Conservation (phyloP, 2,329 filamentous ascomycete species). For the Incumbomyces delicatus region DNA sequence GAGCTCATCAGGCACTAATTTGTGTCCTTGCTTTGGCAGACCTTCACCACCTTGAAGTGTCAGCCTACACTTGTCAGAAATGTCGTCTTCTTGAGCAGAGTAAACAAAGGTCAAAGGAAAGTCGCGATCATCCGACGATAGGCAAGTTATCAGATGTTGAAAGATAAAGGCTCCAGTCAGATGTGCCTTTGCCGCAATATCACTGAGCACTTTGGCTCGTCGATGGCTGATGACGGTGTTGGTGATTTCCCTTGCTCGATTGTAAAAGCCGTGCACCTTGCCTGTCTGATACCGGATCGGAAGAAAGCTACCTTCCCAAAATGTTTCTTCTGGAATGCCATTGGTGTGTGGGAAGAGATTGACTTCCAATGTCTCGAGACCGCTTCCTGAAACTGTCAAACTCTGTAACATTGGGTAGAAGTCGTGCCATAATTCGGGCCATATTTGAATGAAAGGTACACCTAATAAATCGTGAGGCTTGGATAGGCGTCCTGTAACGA, state of each 20-base stretch:
- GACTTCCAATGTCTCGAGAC: slow-evolving; percentile 35
- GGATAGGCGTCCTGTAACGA: slow-evolving; percentile 20
- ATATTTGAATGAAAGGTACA: slow-evolving; percentile 30
- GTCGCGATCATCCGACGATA: slow-evolving; percentile 39
- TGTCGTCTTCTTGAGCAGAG: slow-evolving; percentile 33
- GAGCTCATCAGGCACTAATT: slow-evolving; percentile 23
- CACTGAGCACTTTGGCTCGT: slow-evolving; percentile 36
- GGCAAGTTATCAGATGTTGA: slow-evolving; percentile 36
- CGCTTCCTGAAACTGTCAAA: slow-evolving; percentile 25
- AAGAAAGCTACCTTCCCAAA: slow-evolving; percentile 40
- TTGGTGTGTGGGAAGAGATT: slow-evolving; percentile 38
- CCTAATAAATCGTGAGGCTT: slow-evolving; percentile 29
- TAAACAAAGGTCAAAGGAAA: slow-evolving; percentile 45
- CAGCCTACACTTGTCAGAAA: slow-evolving; percentile 5
- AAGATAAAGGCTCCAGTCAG: slow-evolving; percentile 40
- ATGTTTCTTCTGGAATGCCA: slow-evolving; percentile 37
- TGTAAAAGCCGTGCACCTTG: slow-evolving; percentile 38
- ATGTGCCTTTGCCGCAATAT: slow-evolving; percentile 36
- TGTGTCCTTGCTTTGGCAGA: slow-evolving; percentile 23
- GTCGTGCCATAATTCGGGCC: slow-evolving; percentile 28
- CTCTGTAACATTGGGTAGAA: slow-evolving; percentile 33
- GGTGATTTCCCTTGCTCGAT: slow-evolving; percentile 40
- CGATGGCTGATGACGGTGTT: slow-evolving; percentile 23
- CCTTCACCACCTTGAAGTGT: slow-evolving; percentile 14
- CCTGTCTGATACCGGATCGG: slow-evolving; percentile 36